phyloP scores from a whole-genome alignment of 805 yeast species.

The Wickerhamomyces silvicola region DNA sequence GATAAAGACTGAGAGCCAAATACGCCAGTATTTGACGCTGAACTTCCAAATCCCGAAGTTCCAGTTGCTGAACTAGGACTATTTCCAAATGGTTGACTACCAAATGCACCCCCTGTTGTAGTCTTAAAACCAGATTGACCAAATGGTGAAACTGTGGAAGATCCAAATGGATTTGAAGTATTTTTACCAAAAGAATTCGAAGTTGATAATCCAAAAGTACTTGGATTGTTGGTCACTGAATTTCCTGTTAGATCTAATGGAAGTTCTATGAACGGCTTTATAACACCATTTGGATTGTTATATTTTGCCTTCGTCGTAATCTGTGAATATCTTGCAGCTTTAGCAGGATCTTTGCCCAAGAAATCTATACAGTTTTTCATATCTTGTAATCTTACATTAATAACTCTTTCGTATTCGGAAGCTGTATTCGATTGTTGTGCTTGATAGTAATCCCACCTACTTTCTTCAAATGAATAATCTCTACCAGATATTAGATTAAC shows the following conservation, averaged over 20 bases:
- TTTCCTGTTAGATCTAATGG: constrained; percentile 26
- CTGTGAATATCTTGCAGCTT: constrained; percentile 56
- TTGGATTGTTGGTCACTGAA: constrained; percentile 3
- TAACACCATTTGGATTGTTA: constrained; percentile 21
- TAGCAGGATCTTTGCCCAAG: constrained; percentile 33
- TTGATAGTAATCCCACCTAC: constrained; percentile 38
- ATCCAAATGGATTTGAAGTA: background rate
- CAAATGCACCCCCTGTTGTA: background rate
- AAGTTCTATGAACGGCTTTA: constrained; percentile 29
- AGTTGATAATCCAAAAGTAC: constrained; percentile 4
- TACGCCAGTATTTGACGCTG: no score
- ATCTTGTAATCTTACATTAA: constrained; percentile 39
- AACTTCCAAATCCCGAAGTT: no score
- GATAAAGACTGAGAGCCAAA: no score
- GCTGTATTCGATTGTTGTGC: constrained; percentile 32
- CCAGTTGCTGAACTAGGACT: no score
- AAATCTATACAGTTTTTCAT: constrained; percentile 36
- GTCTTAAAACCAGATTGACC: constrained; percentile 1
- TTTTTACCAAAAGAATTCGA: constrained; percentile 5
- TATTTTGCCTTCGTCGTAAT: constrained; percentile 29
- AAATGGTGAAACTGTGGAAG: constrained; percentile 1
- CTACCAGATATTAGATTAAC: constrained; percentile 43
- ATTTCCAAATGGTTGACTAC: constrained; percentile 1
- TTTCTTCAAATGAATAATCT: constrained; percentile 50
- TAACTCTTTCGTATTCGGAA: constrained; percentile 33